Base-by-base conservation (phyloP, 192 early-diverging fungal species). In the Mortierella antarctica region DNA sequence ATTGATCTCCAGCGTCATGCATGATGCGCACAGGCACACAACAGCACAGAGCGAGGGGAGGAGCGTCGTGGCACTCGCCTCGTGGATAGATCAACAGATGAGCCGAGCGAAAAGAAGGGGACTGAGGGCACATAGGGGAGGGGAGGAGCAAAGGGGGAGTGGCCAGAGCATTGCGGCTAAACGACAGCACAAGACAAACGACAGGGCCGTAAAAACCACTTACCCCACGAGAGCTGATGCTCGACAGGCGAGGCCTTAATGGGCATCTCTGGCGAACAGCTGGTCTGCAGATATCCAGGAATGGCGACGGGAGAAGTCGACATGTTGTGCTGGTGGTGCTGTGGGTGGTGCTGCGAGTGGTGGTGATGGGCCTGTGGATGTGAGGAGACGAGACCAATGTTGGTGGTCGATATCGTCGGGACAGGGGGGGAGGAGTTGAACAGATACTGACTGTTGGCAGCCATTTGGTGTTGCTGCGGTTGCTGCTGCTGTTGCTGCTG, bases 211-310 rank as follows among this genome's bases (percentile, higher is more conserved):
- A 31, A 51, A 11, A 11, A 53, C n/a, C 17, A 71, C 65, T 79
- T 79, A 80, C 77, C 53, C 77, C 77, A 80, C 17, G 77, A 72
- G 40, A 71, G 77, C 47, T 80, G 77, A 6, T 52, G 65, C 31
- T 80, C 77, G 10, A 80, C 65, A 62, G 77, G 77, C 2, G 77
- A 80, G 1, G 69, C 50, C 53, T 80, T 80, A 54, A 80, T 80
- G 47, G 77, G 70, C 70, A 80, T 71, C 59, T 80, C 77, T 7
- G 77, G 77, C 49, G 77, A 80, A 18, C 69, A 62, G 15, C 76
- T 79, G 0, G 69, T 50, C 65, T 80, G 61, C 6, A 71, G 23
- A 51, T 72, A 80, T 20, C 65, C 70, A 2, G 77, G 55, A 10
- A 53, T 46, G 18, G 63, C 15, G 9, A 56, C 45, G 5, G 76